These are phyloP conservation scores for Xylaria castorea DNA, from an alignment of 495 filamentous ascomycete species.

Conservation along the genomic window DNA sequence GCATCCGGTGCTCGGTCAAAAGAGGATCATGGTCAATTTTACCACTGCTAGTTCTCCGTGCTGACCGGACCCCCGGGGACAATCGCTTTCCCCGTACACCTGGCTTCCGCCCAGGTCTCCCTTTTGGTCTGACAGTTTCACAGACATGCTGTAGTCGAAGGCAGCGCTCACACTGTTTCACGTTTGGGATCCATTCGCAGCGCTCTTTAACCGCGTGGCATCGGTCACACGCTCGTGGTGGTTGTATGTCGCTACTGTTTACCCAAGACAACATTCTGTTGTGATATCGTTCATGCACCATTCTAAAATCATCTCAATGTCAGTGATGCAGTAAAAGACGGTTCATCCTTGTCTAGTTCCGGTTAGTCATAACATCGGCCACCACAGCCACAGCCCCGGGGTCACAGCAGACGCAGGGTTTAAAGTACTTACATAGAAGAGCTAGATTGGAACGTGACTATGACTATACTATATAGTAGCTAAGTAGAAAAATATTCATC, in stretches of 20 bases:
- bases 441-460: too few relatives aligned
- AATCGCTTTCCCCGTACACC: constrained; percentile 18
- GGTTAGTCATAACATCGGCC: neutral
- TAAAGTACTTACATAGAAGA: too few relatives aligned
- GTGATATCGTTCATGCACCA: neutral
- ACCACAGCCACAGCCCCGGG: neutral
- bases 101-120: constrained; percentile 28
- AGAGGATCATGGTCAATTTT: neutral
- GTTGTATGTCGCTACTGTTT: constrained; percentile 1
- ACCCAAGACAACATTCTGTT: constrained; percentile 10
- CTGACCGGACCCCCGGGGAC: neutral
- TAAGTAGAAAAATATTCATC: too few relatives aligned
- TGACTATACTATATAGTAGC: too few relatives aligned
- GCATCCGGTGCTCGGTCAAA: neutral
- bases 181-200: constrained; percentile 26
- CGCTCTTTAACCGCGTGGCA: constrained; percentile 39
- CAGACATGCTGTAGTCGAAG: constrained; percentile 32
- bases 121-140: constrained; percentile 26
- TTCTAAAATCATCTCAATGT: neutral
- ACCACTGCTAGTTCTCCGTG: neutral
- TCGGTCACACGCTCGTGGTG: constrained; percentile 33
- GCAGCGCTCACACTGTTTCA: constrained; percentile 31
- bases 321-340: neutral
- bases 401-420: too few relatives aligned
- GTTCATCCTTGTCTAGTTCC: neutral